Evolutionary conservation across 805 yeast genomes (phyloP).

Genomic region (Myxozyma melibiosi): DNA sequence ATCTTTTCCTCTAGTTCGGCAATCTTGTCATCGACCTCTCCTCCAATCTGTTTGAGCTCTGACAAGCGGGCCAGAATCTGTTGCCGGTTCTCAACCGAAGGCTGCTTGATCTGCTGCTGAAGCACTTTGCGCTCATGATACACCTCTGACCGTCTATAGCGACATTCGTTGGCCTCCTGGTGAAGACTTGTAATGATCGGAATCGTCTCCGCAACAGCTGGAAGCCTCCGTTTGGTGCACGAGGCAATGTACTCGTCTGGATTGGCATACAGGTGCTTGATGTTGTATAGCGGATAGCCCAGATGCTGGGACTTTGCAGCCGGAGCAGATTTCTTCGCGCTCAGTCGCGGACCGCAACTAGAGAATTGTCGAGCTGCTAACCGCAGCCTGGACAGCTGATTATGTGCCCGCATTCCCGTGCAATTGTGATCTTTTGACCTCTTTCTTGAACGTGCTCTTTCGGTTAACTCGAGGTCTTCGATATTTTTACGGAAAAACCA

Average conservation of each 20-base stretch:
- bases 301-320: slow-evolving; percentile 12
- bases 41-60: slow-evolving; percentile 12
- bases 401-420: too few relatives aligned
- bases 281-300: slow-evolving; percentile 19
- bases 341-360: background rate
- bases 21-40: slow-evolving; percentile 10
- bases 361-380: background rate
- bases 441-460: too few relatives aligned
- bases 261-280: slow-evolving; percentile 17
- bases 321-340: too few relatives aligned
- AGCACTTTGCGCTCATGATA: slow-evolving; percentile 21
- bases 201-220: slow-evolving; percentile 19
- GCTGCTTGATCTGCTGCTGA: background rate
- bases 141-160: slow-evolving; percentile 8
- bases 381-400: too few relatives aligned
- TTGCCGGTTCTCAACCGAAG: background rate
- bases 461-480: too few relatives aligned
- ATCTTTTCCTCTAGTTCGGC: slow-evolving; percentile 9
- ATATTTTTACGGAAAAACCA: background rate
- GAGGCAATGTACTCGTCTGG: slow-evolving; percentile 19
- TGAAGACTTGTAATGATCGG: slow-evolving; percentile 17
- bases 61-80: slow-evolving; percentile 2
- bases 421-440: too few relatives aligned
- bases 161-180: slow-evolving; percentile 6
- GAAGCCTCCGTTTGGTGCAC: slow-evolving; percentile 20